These are phyloP conservation scores for Crithidia expoeki DNA, from an alignment of 208 protist genomes.

Conservation along the genomic window DNA sequence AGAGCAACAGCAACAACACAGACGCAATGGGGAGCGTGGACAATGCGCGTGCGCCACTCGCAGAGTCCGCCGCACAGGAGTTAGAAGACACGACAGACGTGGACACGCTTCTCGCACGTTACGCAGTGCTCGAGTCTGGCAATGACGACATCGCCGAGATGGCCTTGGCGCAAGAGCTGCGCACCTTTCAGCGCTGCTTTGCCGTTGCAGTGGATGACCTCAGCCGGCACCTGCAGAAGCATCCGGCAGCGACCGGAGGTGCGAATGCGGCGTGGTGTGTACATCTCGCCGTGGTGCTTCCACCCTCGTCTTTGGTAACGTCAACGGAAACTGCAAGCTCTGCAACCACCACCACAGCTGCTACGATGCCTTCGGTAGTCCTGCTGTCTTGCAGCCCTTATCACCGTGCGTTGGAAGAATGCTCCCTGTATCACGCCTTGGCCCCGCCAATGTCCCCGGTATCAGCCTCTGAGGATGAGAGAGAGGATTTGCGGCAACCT, in stretches of 20 bases:
- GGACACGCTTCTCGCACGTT: constrained; percentile 29
- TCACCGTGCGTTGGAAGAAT: constrained; percentile 64
- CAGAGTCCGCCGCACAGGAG: background rate
- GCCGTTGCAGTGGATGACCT: constrained; percentile 38
- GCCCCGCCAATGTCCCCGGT: constrained; percentile 5
- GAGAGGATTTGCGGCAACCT: background rate
- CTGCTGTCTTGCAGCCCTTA: constrained; percentile 69
- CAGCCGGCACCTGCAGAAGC: constrained; percentile 35
- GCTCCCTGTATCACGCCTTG: constrained; percentile 45
- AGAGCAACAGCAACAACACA: background rate
- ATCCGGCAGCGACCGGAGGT: constrained; percentile 10
- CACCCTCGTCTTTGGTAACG: background rate
- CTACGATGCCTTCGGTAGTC: constrained; percentile 29
- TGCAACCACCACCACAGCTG: background rate
- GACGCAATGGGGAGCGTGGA: background rate
- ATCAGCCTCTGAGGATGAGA: background rate
- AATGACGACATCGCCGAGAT: constrained; percentile 59
- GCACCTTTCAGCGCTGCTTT: constrained; percentile 34
- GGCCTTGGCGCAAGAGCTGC: constrained; percentile 51
- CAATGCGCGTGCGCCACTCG: background rate
- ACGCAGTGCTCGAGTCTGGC: constrained; percentile 46
- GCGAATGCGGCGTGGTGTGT: constrained; percentile 54
- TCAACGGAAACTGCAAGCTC: background rate
- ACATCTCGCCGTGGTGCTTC: constrained; percentile 49
- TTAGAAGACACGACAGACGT: background rate